These are phyloP conservation scores for Suillus plorans DNA, from an alignment of 768 basidiomycete species.

Conservation along the genomic window DNA sequence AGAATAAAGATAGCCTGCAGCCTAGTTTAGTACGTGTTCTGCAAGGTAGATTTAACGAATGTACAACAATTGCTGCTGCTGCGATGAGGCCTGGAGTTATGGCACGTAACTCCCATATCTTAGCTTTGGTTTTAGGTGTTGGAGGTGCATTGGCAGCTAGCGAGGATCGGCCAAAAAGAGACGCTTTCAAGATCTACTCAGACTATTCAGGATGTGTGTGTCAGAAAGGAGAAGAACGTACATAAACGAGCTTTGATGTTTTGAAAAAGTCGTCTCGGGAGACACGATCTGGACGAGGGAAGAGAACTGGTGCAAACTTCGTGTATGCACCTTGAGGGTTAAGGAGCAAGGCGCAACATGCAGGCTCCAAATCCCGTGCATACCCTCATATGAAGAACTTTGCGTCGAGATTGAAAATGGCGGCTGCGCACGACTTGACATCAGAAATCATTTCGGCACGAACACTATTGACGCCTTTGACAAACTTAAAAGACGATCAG, in stretches of 20 bases:
- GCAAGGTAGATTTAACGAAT: too few relatives aligned
- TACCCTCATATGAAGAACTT: conserved; percentile 3
- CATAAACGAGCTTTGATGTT: not conserved
- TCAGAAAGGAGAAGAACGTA: not conserved
- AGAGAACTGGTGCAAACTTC: not conserved
- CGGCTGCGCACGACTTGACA: not conserved
- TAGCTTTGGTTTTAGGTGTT: too few relatives aligned
- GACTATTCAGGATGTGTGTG: too few relatives aligned
- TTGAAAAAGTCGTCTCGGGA: not conserved
- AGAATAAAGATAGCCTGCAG: not conserved
- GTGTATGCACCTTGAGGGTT: not conserved
- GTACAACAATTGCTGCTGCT: too few relatives aligned
- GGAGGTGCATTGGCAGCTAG: too few relatives aligned
- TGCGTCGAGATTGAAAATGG: not conserved
- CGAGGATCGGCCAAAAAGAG: too few relatives aligned
- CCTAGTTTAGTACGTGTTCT: not conserved
- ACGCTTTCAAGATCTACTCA: too few relatives aligned
- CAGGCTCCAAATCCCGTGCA: not conserved
- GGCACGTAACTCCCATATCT: too few relatives aligned
- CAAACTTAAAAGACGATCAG: conserved; percentile 3
- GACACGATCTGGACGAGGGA: not conserved
- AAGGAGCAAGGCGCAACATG: not conserved
- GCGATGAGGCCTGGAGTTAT: too few relatives aligned
- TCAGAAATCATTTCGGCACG: not conserved
- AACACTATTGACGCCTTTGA: conserved; percentile 5